Base-by-base conservation (phyloP, 2,329 filamentous ascomycete genomes). In the Colletotrichum magnum region DNA sequence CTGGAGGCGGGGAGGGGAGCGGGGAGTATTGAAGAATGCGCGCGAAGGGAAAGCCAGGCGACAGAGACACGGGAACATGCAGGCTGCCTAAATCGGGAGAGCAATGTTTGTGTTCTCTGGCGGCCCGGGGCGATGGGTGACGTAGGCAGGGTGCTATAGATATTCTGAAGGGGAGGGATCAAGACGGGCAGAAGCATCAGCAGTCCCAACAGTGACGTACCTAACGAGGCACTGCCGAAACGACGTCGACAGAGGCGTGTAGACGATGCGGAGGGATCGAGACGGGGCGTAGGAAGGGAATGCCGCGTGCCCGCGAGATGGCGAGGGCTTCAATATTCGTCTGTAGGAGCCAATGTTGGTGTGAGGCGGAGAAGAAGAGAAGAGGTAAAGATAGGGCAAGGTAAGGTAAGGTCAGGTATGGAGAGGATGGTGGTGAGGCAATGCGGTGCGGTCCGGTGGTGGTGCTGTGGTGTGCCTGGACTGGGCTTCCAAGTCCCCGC, bases 151-250 rank as follows among this genome's bases (percentile, higher is more conserved):
- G 32, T 36, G 7, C 50, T 43, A 36, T 32, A 28, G 56, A 66
- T 66, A 15, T 39, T 54, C 50, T 43, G 32, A 60, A 36, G 21
- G 39, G 50, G 21, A 45, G 50, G 36, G 26, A 60, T 57, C 56
- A 41, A 56, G 28, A 61, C 39, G 41, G 18, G 36, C n/a, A 43
- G 50, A 61, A 50, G 51, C 51, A 54, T 39, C 51, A 57, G 63
- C 18, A 69, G 62, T 66, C 62, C 66, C 62, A 16, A 65, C 56
- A 66, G 50, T 66, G 56, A 69, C 66, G 66, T 69, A 69, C 45
- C 62, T 62, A 60, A 48, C 50, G 21, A 41, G 50, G 51, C 52
- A 63, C 16, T 39, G 58, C 58, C 48, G 53, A 39, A 26, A 47
- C 48, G 56, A 41, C 45, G 59, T 64, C 53, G 48, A 18, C 45